Conservation (phyloP, 2,329 filamentous ascomycete species). For the Tolypocladium pustulatum region DNA sequence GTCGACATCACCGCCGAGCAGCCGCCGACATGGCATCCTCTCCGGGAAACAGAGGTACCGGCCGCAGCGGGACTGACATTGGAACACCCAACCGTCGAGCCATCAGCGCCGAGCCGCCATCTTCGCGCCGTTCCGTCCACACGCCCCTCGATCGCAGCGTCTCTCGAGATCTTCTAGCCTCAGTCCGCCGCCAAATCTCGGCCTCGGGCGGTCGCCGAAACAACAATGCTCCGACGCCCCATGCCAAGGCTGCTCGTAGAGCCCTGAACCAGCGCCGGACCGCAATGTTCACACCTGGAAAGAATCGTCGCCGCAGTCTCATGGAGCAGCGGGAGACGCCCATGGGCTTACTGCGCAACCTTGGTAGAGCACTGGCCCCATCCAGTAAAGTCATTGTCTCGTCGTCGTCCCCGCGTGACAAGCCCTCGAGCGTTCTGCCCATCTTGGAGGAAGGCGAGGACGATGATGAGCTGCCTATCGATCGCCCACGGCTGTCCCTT, state of each 20-base stretch:
- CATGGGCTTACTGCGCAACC: constrained; percentile 39
- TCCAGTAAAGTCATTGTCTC: constrained; percentile 31
- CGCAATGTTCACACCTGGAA: constrained; percentile 49
- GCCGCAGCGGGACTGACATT: too few species aligned
- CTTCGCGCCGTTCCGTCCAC: constrained; percentile 27
- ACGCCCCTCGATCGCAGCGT: constrained; percentile 30
- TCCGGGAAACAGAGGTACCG: background rate
- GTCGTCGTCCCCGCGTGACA: constrained; percentile 31
- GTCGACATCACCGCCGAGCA: background rate
- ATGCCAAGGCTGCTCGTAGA: constrained; percentile 49
- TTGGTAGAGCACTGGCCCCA: constrained; percentile 44
- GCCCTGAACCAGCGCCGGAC: constrained; percentile 49
- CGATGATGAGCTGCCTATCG: constrained; percentile 39
- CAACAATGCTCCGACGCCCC: constrained; percentile 42
- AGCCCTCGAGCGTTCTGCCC: constrained; percentile 15
- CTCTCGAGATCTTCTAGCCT: constrained; percentile 25
- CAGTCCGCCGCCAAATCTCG: constrained; percentile 29
- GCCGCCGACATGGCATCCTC: background rate
- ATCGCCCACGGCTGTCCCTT: constrained; percentile 44
- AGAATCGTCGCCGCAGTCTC: constrained; percentile 45
- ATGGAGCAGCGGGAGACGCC: constrained; percentile 47
- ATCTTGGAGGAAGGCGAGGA: constrained; percentile 26
- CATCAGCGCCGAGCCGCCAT: constrained; percentile 24
- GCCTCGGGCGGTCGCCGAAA: constrained; percentile 32
- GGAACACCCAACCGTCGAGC: constrained; percentile 18